phyloP scores from a whole-genome alignment of 371 early-diverging fungal species.

The Lichtheimia ramosa region DNA sequence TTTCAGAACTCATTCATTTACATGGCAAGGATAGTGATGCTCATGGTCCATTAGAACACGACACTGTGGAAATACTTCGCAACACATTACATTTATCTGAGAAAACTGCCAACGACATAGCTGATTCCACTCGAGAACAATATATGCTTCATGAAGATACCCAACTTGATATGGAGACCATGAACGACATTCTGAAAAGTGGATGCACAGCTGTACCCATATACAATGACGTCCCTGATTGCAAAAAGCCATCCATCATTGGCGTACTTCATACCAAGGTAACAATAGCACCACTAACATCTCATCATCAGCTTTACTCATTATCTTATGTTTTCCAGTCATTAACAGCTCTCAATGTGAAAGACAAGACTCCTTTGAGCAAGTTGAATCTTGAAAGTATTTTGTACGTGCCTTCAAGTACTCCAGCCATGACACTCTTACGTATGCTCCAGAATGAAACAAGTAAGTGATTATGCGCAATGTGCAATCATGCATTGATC shows the following conservation, averaged over 20 bases:
- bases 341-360: conserved; percentile 59
- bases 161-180: conserved; percentile 41
- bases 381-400: conserved; percentile 53
- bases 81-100: conserved; percentile 64
- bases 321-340: conserved; percentile 2
- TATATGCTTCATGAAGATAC: conserved; percentile 59
- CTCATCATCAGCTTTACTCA: background rate
- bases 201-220: conserved; percentile 69
- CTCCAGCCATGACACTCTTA: conserved; percentile 1
- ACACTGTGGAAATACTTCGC: conserved; percentile 47
- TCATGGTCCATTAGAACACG: conserved; percentile 41
- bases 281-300: background rate
- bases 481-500: conserved; percentile 6
- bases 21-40: conserved; percentile 58
- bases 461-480: conserved; percentile 7
- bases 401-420: conserved; percentile 26
- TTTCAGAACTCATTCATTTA: conserved; percentile 73
- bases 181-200: conserved; percentile 53
- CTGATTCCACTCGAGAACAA: background rate
- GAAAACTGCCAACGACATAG: conserved; percentile 31
- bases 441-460: conserved; percentile 5
- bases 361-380: conserved; percentile 55
- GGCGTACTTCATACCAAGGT: conserved; percentile 75
- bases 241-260: conserved; percentile 35
- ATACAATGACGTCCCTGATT: conserved; percentile 1